These are phyloP conservation scores for Trypanosoma rangeli DNA, from an alignment of 208 protist species.

Conservation along the genomic window DNA sequence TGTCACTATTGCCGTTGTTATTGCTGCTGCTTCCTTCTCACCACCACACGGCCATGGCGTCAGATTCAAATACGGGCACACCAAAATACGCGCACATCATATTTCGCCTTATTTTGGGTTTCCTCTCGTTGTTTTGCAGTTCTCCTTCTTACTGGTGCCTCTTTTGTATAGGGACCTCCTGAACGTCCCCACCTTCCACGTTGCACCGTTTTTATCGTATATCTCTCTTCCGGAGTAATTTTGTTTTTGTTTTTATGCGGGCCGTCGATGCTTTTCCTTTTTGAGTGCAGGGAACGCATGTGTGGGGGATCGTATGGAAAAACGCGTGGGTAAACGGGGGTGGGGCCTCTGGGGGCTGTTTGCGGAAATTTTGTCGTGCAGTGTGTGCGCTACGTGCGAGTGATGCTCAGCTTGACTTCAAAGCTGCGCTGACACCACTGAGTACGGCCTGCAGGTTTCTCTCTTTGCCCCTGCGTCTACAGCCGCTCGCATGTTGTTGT, in stretches of 20 bases:
- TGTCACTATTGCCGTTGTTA: not conserved
- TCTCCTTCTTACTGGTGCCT: not conserved
- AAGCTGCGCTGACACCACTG: too few species aligned
- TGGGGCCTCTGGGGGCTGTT: too few species aligned
- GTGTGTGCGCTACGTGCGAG: too few species aligned
- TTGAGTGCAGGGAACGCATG: not conserved
- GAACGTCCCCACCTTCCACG: not conserved
- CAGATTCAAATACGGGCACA: not conserved
- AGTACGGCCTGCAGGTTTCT: too few species aligned
- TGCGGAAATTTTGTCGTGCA: too few species aligned
- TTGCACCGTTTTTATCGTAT: not conserved
- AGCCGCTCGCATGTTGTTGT: too few species aligned
- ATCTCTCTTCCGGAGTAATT: not conserved
- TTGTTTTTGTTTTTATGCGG: too few species aligned
- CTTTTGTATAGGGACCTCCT: not conserved
- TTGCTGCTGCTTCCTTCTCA: not conserved
- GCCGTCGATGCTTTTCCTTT: conserved; percentile 10
- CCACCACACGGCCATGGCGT: too few species aligned
- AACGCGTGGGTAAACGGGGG: too few species aligned
- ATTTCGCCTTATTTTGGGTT: not conserved
- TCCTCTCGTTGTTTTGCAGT: not conserved
- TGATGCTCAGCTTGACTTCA: too few species aligned
- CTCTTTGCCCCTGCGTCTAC: too few species aligned
- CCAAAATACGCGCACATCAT: not conserved
- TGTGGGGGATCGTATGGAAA: too few species aligned